A percentile compares a stretch with the other conserved stretches of the same genome.
Evolutionary conservation across 2,329 filamentous ascomycete species (phyloP).

Genomic region (Cadophora malorum): DNA sequence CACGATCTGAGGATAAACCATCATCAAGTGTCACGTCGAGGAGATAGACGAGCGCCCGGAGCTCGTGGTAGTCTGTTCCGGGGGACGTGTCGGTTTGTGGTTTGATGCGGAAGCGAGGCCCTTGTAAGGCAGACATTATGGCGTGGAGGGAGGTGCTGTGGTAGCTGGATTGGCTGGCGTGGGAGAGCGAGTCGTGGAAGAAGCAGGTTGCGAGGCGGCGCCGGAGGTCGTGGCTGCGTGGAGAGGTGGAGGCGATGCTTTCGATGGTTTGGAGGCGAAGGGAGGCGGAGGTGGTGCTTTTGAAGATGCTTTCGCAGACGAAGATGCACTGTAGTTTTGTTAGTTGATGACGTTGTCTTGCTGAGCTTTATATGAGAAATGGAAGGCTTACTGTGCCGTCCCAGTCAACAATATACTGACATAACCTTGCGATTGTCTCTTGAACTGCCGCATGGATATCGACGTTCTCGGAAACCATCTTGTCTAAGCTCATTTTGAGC

Average conservation of each 20-base stretch:
- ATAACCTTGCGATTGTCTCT: constrained; percentile 52
- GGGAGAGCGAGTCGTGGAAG: constrained; percentile 59
- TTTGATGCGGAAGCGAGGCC: constrained; percentile 53
- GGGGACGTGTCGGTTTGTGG: constrained; percentile 50
- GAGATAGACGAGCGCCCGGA: constrained; percentile 69
- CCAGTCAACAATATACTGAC: constrained; percentile 50
- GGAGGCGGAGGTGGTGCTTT: constrained; percentile 53
- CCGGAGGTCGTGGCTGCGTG: constrained; percentile 64
- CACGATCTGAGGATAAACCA: constrained; percentile 49
- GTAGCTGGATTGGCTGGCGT: constrained; percentile 52
- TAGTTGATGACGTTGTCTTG: too few species aligned
- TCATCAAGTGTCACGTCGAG: constrained; percentile 79
- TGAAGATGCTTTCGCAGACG: constrained; percentile 55
- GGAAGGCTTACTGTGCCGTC: constrained; percentile 46
- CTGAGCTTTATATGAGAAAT: too few species aligned
- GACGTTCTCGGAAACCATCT: constrained; percentile 52
- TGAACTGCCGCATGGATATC: constrained; percentile 52
- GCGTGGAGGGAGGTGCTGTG: constrained; percentile 47
- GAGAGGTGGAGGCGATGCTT: constrained; percentile 61
- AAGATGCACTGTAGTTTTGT: constrained; percentile 53
- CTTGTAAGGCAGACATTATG: constrained; percentile 54
- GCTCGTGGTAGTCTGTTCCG: constrained; percentile 70
- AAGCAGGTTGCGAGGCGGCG: constrained; percentile 70
- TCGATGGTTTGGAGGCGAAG: constrained; percentile 65
- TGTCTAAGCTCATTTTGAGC: constrained; percentile 62